Evolutionary conservation across 495 filamentous ascomycete genomes (phyloP), one percentile per base, ranked within the genome.

Genomic region (Aspergillus carlsbadensis): DNA sequence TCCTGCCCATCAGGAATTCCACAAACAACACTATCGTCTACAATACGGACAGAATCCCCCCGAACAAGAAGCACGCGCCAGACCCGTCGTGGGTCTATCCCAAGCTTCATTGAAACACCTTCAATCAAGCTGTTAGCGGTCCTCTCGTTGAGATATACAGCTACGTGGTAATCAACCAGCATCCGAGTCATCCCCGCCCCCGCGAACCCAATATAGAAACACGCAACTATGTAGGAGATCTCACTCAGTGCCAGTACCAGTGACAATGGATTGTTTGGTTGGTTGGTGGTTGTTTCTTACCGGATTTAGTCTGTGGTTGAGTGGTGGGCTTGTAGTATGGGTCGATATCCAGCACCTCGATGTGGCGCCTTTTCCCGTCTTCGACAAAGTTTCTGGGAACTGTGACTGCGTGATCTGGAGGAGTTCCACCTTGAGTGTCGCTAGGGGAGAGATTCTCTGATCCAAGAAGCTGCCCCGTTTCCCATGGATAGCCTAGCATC

Each of bases 291-390:
- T 15, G 36, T 18, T 59, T 76, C 81, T 71, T 75, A 84, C 84
- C 75, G 37, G 87, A 85, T 66, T 91, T 94, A 15, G 81, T 70
- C 3, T 79, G 70, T 45, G 79, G 81, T 56, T 96, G 88, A 8
- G 79, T 70, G 2, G 94, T 92, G 33, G 94, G 87, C 48, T 86
- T 83, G 66, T 98, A 98, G 0, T 80, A 77, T 10, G 85, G 78
- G 70, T 98, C 95, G 24, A 98, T 89, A 34, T 88, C 94, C 6
- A 96, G 71, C 1, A 90, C 92, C 67, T 98, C 92, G 54, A 98
- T 93, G 85, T 86, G 96, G 1, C 89, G 87, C 21, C 84, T 82
- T 2, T 69, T 60, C 20, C 86, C 84, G 14, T 83, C 75, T 42
- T 86, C 84, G 13, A 81, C 70, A 43, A 86, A 82, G 4, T 78